These are phyloP conservation scores for Penicillium decumbens DNA, from an alignment of 2,329 filamentous ascomycete genomes.

Conservation along the genomic window DNA sequence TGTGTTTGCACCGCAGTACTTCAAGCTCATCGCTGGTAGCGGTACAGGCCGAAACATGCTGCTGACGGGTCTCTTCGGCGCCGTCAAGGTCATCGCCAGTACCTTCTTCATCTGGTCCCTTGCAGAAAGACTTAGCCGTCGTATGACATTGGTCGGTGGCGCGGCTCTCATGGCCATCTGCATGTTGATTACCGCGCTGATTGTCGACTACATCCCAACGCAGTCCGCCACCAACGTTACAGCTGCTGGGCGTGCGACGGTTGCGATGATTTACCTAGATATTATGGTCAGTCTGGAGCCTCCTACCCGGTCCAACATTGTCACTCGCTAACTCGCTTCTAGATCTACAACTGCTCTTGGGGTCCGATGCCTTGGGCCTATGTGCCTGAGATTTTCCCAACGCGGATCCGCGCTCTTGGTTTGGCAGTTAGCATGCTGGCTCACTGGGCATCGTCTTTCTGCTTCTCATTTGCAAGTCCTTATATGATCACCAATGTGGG, in stretches of 20 bases:
- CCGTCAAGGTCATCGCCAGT: constrained; percentile 48
- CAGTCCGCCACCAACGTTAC: constrained; percentile 40
- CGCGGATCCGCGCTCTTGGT: constrained; percentile 28
- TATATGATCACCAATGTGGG: constrained; percentile 43
- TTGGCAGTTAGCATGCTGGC: constrained; percentile 29
- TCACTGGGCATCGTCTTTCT: constrained; percentile 33
- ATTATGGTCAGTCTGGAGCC: constrained; percentile 36
- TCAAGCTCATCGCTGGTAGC: constrained; percentile 45
- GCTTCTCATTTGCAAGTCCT: constrained; percentile 30
- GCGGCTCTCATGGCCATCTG: constrained; percentile 38
- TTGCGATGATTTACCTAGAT: constrained; percentile 51
- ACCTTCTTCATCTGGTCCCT: constrained; percentile 47
- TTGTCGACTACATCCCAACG: constrained; percentile 42
- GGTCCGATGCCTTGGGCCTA: constrained; percentile 27
- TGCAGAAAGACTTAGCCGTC: constrained; percentile 46
- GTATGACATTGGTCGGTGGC: constrained; percentile 47
- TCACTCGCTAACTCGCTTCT: background rate
- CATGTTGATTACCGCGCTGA: constrained; percentile 43
- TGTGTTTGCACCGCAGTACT: constrained; percentile 50
- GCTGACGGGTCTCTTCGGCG: constrained; percentile 49
- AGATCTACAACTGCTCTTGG: constrained; percentile 32
- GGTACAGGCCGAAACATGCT: constrained; percentile 42
- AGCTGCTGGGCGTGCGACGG: constrained; percentile 46
- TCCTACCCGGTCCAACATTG: too few species aligned
- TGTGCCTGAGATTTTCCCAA: constrained; percentile 24